phyloP scores from a whole-genome alignment of 768 basidiomycete genomes.

The Floccularia luteovirens region DNA sequence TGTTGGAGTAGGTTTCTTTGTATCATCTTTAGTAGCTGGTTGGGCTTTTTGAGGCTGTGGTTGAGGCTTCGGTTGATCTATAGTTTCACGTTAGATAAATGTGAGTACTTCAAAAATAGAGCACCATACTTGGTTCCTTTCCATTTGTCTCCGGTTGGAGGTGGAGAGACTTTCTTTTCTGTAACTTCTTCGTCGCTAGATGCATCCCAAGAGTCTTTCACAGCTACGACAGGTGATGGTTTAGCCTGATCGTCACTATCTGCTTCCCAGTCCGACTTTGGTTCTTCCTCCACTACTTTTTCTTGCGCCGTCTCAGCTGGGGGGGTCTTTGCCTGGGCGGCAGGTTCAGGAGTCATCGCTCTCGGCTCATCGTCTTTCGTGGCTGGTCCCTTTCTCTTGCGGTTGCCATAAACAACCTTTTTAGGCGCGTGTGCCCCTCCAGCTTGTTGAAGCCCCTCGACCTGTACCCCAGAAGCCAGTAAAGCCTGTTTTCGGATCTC shows the following conservation, averaged over 20 bases:
- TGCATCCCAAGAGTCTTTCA: conserved; percentile 45
- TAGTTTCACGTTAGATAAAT: neutral
- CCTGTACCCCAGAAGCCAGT: conserved; percentile 79
- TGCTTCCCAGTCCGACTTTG: conserved; percentile 60
- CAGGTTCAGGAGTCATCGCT: conserved; percentile 40
- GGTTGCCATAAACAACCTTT: conserved; percentile 77
- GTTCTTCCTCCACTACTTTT: conserved; percentile 14
- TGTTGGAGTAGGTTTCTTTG: no score
- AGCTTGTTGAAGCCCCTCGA: conserved; percentile 78
- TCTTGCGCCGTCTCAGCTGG: conserved; percentile 15
- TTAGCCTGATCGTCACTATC: conserved; percentile 41
- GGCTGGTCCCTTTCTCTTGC: conserved; percentile 66
- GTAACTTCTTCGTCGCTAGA: conserved; percentile 37
- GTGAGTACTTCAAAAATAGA: neutral
- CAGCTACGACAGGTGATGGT: conserved; percentile 14
- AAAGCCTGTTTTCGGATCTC: conserved; percentile 89
- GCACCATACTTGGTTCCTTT: conserved; percentile 7
- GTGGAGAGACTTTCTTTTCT: conserved; percentile 5
- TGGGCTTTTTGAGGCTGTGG: conserved; percentile 16
- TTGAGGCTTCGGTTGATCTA: neutral
- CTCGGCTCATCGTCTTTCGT: conserved; percentile 48
- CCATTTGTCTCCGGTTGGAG: conserved; percentile 5
- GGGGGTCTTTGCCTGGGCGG: conserved; percentile 11
- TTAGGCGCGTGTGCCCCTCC: conserved; percentile 39
- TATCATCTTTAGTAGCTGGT: conserved; percentile 11